These are phyloP conservation scores for Pseudogymnoascus sp. DNA, from an alignment of 2,329 filamentous ascomycete genomes.

Conservation along the genomic window DNA sequence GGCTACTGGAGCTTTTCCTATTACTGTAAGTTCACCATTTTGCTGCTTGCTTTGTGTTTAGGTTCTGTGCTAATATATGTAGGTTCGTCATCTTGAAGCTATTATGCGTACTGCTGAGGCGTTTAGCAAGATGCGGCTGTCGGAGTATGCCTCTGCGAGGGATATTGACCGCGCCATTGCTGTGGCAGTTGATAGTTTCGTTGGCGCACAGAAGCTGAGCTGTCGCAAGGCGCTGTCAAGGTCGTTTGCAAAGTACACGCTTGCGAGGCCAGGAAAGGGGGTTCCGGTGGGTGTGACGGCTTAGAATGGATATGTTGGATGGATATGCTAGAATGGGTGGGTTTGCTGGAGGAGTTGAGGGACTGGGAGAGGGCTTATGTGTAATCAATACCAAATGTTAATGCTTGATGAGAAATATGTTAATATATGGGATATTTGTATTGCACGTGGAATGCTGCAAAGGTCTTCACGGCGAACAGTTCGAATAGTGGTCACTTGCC, in stretches of 20 bases:
- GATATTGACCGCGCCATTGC: constrained; percentile 97
- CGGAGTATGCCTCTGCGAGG: constrained; percentile 79
- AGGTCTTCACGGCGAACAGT: neutral
- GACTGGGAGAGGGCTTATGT: neutral
- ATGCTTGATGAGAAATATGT: constrained; percentile 4
- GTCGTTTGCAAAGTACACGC: constrained; percentile 91
- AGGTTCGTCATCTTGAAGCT: constrained; percentile 96
- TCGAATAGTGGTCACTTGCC: neutral
- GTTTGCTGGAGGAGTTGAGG: constrained; percentile 6
- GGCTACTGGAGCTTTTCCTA: constrained; percentile 92
- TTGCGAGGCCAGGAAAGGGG: constrained; percentile 30
- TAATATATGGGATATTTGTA: neutral
- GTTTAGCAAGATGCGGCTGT: constrained; percentile 97
- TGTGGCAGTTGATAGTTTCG: constrained; percentile 92
- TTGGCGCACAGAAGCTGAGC: constrained; percentile 92
- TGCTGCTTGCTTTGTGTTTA: neutral
- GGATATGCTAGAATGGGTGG: neutral
- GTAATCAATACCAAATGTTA: constrained; percentile 7
- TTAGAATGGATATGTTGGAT: neutral
- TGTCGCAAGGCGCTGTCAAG: constrained; percentile 93
- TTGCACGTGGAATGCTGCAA: neutral
- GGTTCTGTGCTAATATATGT: constrained; percentile 14
- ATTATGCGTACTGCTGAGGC: constrained; percentile 92
- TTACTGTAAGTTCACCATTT: constrained; percentile 62
- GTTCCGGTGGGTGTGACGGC: neutral